phyloP scores from a whole-genome alignment of 768 basidiomycete species.

The Mycena filopes region DNA sequence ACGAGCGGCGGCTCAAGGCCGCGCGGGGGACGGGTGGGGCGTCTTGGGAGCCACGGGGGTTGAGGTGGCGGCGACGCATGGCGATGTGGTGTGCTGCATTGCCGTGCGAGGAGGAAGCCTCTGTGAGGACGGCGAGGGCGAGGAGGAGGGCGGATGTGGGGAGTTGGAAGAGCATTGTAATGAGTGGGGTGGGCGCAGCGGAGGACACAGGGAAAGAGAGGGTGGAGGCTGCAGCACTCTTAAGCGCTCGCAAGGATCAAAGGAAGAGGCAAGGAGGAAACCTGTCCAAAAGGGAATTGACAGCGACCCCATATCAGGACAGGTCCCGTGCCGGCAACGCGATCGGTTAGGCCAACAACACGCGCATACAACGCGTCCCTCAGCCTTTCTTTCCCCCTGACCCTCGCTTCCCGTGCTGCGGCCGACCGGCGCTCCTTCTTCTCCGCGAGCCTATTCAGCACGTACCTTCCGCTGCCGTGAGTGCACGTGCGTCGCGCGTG shows the following conservation, averaged over 20 bases:
- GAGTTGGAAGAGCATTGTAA: constrained; percentile 38
- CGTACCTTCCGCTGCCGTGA: constrained; percentile 23
- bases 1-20: constrained; percentile 23
- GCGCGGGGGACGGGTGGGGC: constrained; percentile 3
- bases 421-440: constrained; percentile 22
- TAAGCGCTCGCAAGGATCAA: constrained; percentile 21
- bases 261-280: constrained; percentile 26
- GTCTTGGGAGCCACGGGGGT: constrained; percentile 30
- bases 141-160: constrained; percentile 37
- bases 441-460: constrained; percentile 18
- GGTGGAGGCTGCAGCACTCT: constrained; percentile 28
- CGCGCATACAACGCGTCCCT: constrained; percentile 17
- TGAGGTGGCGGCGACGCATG: constrained; percentile 39
- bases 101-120: constrained; percentile 33
- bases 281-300: constrained; percentile 13
- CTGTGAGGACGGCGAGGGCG: constrained; percentile 34
- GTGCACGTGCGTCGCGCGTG: constrained; percentile 21
- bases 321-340: not conserved
- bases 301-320: not conserved
- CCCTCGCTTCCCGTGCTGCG: constrained; percentile 16
- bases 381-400: not conserved
- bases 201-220: constrained; percentile 16
- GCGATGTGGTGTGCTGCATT: constrained; percentile 34
- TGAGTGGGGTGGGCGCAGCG: constrained; percentile 28
- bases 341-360: not conserved